A percentile compares a stretch with the other conserved stretches of the same genome.
Evolutionary conservation across 768 basidiomycete genomes (phyloP).

Genomic region (Clitopilus passeckerianus): DNA sequence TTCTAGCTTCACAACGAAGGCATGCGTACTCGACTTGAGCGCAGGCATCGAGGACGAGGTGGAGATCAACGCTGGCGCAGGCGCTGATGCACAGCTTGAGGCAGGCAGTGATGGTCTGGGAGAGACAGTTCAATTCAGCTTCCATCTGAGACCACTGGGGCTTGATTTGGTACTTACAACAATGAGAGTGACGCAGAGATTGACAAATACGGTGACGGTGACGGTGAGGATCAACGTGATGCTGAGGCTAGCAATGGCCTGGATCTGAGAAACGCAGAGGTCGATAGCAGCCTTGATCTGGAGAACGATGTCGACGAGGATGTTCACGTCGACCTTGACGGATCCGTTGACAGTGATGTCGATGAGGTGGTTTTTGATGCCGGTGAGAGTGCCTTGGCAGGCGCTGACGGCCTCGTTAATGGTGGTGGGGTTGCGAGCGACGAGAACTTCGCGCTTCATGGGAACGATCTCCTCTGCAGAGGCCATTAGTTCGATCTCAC

Average conservation of each 20-base stretch:
- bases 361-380: neutral
- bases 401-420: neutral
- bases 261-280: neutral
- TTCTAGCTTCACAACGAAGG: neutral
- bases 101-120: neutral
- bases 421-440: neutral
- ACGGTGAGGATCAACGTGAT: neutral
- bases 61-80: neutral
- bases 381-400: neutral
- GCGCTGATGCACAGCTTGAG: neutral
- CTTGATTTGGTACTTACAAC: neutral
- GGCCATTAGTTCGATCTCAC: neutral
- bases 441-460: neutral
- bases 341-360: neutral
- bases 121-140: neutral
- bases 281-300: neutral
- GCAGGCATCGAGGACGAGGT: neutral
- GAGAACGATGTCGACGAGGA: neutral
- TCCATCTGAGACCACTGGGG: neutral
- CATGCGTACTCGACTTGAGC: neutral
- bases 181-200: neutral
- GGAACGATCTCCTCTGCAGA: neutral
- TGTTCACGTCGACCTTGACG: neutral
- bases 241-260: neutral
- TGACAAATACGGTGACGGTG: neutral